Conservation (phyloP, 2,329 filamentous ascomycete genomes). For the Hyphodiscus sp. region DNA sequence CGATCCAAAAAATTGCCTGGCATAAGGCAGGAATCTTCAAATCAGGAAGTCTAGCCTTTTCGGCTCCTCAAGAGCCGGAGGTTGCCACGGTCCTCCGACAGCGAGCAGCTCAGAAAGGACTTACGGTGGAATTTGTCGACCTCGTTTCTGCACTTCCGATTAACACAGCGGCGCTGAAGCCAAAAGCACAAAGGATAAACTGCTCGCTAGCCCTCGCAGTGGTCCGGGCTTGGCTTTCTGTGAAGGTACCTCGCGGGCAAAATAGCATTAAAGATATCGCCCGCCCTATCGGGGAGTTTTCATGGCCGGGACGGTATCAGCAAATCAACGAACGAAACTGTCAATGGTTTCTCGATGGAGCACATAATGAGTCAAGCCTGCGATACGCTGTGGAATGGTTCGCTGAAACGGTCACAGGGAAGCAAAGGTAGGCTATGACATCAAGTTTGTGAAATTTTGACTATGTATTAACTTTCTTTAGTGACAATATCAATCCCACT, state of each 20-base stretch:
- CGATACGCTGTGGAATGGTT: constrained; percentile 79
- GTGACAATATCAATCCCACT: background rate
- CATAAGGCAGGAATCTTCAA: constrained; percentile 69
- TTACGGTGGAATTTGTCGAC: constrained; percentile 31
- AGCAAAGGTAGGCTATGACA: constrained; percentile 9
- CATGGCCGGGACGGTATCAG: constrained; percentile 74
- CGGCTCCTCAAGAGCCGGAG: constrained; percentile 42
- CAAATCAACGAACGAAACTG: constrained; percentile 40
- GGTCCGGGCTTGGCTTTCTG: constrained; percentile 39
- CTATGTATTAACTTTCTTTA: constrained; percentile 4
- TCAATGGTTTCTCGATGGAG: constrained; percentile 23
- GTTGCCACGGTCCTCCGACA: constrained; percentile 40
- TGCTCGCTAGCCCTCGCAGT: constrained; percentile 43
- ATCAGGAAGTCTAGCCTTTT: constrained; percentile 49
- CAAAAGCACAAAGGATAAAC: constrained; percentile 52
- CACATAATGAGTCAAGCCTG: constrained; percentile 62
- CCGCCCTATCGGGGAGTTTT: constrained; percentile 62
- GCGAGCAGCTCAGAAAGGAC: constrained; percentile 43
- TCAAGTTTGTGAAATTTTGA: background rate
- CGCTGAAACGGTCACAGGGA: constrained; percentile 35
- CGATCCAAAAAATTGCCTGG: constrained; percentile 60
- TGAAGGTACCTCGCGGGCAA: constrained; percentile 2
- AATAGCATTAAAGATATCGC: constrained; percentile 50
- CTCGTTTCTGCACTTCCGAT: constrained; percentile 14
- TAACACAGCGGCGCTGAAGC: constrained; percentile 32